Evolutionary conservation across 2,329 filamentous ascomycete species (phyloP).

Genomic region (Blastomyces emzantsi): DNA sequence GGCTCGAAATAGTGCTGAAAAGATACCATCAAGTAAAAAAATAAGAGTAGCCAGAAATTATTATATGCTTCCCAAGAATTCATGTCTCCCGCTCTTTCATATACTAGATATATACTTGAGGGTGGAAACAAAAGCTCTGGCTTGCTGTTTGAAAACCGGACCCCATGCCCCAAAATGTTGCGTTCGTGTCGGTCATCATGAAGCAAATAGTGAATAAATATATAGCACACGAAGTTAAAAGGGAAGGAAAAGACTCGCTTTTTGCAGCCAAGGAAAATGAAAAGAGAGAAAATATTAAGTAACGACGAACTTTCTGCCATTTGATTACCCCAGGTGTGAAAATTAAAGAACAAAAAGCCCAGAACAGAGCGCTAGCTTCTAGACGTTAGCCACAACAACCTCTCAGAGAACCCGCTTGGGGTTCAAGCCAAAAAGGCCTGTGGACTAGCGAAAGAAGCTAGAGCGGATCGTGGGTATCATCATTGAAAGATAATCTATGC

Average conservation of each 20-base stretch:
- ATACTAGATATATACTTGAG: neutral
- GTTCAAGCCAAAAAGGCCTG: neutral
- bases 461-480: constrained; percentile 17
- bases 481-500: constrained; percentile 22
- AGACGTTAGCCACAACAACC: neutral
- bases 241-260: neutral
- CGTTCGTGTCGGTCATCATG: constrained; percentile 6
- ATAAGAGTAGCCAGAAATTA: neutral
- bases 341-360: constrained; percentile 7
- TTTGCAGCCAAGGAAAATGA: constrained; percentile 2
- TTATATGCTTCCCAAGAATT: constrained; percentile 3
- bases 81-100: neutral
- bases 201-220: neutral
- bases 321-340: constrained; percentile 6
- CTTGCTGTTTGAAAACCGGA: neutral
- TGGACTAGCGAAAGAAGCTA: neutral
- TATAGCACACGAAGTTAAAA: constrained; percentile 2
- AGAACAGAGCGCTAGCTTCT: neutral
- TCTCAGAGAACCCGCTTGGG: neutral
- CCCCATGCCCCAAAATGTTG: neutral
- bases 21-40: neutral
- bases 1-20: neutral
- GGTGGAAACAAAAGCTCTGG: neutral
- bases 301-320: constrained; percentile 8
- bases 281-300: neutral